Conservation (phyloP, 2,329 filamentous ascomycete genomes). For the Aureobasidium zeae region DNA sequence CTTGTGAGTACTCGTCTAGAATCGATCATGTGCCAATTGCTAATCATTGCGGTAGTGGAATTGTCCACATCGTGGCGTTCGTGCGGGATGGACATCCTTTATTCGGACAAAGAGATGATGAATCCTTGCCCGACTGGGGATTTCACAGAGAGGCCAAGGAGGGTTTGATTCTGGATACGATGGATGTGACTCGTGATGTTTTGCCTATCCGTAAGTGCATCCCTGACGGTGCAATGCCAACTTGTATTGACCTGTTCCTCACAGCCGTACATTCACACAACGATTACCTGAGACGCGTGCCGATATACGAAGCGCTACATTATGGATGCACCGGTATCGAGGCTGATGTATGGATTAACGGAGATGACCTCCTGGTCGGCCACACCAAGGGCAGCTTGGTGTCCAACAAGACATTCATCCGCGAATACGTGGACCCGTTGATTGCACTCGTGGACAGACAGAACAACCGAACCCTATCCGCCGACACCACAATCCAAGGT, state of each 20-base stretch:
- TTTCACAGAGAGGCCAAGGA: constrained; percentile 29
- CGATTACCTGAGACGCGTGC: constrained; percentile 58
- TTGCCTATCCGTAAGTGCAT: constrained; percentile 36
- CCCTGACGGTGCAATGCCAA: not conserved
- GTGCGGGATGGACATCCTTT: constrained; percentile 30
- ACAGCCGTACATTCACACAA: constrained; percentile 56
- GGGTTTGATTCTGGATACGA: constrained; percentile 32
- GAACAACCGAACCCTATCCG: constrained; percentile 42
- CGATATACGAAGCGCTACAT: constrained; percentile 53
- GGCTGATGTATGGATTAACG: constrained; percentile 58
- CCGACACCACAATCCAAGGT: constrained; percentile 39
- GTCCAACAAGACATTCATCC: constrained; percentile 48
- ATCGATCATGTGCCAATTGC: not conserved
- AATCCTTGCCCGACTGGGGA: constrained; percentile 35
- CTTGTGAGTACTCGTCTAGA: constrained; percentile 13
- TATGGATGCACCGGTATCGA: constrained; percentile 56
- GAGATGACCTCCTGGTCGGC: constrained; percentile 52
- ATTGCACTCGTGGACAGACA: constrained; percentile 47
- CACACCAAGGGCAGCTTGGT: constrained; percentile 50
- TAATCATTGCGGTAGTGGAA: constrained; percentile 27
- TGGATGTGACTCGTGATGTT: constrained; percentile 33
- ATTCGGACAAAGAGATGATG: constrained; percentile 24
- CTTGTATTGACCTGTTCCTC: not conserved
- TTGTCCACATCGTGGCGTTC: constrained; percentile 34
- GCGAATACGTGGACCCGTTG: constrained; percentile 57